A percentile compares a stretch with the other conserved stretches of the same genome.
phyloP scores from a whole-genome alignment of 108 stramenopile genomes.

The Discostella stelligeroides region DNA sequence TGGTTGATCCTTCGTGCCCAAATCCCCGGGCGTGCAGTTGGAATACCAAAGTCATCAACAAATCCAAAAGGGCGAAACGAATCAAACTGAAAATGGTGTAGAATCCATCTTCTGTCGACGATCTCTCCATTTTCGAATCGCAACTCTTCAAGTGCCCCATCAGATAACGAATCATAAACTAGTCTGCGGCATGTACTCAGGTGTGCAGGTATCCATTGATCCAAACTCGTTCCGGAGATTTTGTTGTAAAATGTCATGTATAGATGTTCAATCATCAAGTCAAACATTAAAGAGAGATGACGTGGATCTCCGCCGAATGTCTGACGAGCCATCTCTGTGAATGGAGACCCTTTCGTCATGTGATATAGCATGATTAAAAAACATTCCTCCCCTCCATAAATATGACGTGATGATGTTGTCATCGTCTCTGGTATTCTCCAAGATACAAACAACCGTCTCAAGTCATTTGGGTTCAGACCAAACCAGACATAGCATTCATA shows the following conservation, averaged over 20 bases:
- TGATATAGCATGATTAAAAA: neutral
- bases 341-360: neutral
- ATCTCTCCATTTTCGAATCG: neutral
- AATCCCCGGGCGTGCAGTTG: neutral
- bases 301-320: conserved; percentile 1
- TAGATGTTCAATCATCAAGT: neutral
- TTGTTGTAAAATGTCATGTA: too few species aligned
- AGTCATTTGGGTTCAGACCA: too few species aligned
- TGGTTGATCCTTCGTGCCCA: neutral
- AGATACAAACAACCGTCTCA: too few species aligned
- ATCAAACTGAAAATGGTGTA: neutral
- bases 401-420: too few species aligned
- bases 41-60: conserved; percentile 5
- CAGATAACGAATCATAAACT: neutral
- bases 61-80: neutral
- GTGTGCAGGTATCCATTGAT: neutral
- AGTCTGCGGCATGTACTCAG: conserved; percentile 1
- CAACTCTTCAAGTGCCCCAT: neutral
- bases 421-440: too few species aligned
- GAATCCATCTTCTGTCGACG: neutral
- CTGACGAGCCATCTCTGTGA: conserved; percentile 7
- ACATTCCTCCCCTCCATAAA: conserved; percentile 9
- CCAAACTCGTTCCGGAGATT: too few species aligned
- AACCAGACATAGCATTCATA: too few species aligned
- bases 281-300: neutral